Evolutionary conservation across 176 grass and related monocot species (phyloP).

Genomic region (Secale cereale): DNA sequence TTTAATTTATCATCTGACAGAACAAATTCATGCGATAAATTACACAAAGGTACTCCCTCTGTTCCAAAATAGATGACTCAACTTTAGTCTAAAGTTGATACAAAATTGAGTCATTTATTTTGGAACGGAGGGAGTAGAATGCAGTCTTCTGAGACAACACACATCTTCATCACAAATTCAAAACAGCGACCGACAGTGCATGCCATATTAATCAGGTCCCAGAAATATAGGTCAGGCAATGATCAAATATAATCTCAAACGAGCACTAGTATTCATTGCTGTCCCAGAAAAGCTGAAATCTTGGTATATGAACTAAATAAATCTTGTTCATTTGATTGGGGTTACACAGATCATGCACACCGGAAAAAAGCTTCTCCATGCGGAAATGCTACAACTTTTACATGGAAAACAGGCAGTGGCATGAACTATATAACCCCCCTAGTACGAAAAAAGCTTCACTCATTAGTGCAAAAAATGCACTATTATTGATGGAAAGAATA

Average conservation of each 20-base stretch:
- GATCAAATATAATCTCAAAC: not conserved
- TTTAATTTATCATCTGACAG: not conserved
- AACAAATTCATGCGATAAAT: not conserved
- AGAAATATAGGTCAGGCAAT: not conserved
- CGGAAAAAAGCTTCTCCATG: not conserved
- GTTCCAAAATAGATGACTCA: too few relatives aligned
- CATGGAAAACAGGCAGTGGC: not conserved
- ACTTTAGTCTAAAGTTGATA: too few relatives aligned
- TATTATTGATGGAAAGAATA: conserved; percentile 13
- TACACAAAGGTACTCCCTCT: not conserved
- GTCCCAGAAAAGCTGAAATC: not conserved
- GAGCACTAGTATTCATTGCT: not conserved
- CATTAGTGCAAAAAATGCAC: not conserved
- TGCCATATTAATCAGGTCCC: not conserved
- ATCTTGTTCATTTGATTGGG: not conserved
- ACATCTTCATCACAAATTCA: not conserved
- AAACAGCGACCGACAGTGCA: not conserved
- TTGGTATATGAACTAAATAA: not conserved
- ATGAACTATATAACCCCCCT: not conserved
- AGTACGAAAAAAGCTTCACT: not conserved
- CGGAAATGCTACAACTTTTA: not conserved
- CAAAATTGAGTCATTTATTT: too few relatives aligned
- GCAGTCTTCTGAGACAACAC: not conserved
- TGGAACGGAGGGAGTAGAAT: too few relatives aligned
- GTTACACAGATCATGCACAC: not conserved